Conservation (phyloP, 148 eudicot species). For the Vaccinium myrtillus region DNA sequence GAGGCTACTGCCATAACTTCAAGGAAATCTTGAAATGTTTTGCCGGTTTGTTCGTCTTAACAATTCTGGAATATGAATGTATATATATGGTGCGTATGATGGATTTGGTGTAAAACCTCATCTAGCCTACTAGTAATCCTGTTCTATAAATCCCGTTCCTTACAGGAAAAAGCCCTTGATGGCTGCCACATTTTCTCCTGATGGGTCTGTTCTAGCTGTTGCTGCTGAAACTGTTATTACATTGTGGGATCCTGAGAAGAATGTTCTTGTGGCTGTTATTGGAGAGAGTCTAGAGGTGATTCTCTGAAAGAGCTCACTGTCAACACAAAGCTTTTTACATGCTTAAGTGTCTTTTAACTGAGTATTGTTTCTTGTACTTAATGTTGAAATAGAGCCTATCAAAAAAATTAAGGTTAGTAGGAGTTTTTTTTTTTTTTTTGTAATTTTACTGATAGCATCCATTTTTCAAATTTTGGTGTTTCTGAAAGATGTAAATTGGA, state of each 20-base stretch:
- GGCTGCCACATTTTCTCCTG: conserved; percentile 79
- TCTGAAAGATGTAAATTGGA: background rate
- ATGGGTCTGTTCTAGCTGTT: conserved; percentile 91
- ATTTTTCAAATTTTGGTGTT: background rate
- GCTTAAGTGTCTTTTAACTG: background rate
- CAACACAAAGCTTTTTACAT: background rate
- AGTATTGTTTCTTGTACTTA: background rate
- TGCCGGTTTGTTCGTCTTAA: background rate
- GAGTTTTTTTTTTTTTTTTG: background rate
- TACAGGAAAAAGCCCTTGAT: conserved; percentile 86
- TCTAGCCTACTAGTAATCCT: background rate
- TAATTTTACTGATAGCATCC: background rate
- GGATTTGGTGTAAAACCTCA: background rate
- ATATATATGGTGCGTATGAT: background rate
- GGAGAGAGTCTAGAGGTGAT: conserved; percentile 69
- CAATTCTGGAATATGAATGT: background rate
- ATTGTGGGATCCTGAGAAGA: conserved; percentile 87
- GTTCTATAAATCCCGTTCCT: background rate
- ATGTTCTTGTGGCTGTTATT: conserved; percentile 76
- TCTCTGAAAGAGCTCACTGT: conserved; percentile 4
- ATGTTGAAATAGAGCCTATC: background rate
- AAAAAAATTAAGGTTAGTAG: background rate
- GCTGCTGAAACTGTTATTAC: conserved; percentile 91
- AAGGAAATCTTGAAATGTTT: background rate
- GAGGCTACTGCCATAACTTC: background rate